Percentiles rank a stretch among this genome's conserved stretches.
Conservation (phyloP, 139 green algal genomes). For the Ettlia oleoabundans region DNA sequence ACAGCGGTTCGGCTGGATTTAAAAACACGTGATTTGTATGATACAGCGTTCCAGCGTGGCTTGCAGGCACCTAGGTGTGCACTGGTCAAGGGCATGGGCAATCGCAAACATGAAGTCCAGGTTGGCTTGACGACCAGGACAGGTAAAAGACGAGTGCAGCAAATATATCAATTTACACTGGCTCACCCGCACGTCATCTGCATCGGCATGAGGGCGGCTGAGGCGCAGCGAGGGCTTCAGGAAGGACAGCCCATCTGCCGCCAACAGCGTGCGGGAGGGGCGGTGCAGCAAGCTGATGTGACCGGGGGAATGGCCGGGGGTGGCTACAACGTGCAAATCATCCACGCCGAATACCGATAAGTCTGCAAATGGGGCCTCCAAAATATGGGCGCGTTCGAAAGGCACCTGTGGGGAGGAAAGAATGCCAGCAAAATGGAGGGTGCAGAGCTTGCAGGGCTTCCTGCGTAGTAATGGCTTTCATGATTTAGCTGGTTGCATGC, state of each 20-base stretch:
- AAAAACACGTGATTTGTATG: too few species aligned
- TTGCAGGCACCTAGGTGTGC: too few species aligned
- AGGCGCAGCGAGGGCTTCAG: not conserved
- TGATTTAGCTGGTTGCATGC: too few species aligned
- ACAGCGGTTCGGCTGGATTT: too few species aligned
- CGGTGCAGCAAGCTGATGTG: conserved; percentile 16
- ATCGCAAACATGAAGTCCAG: not conserved
- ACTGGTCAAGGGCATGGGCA: too few species aligned
- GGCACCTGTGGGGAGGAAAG: not conserved
- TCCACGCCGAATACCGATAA: not conserved
- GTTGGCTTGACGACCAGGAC: too few species aligned
- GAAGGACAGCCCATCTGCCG: not conserved
- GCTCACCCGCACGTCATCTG: not conserved
- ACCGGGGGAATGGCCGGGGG: not conserved
- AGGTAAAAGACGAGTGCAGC: not conserved
- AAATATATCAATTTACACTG: not conserved
- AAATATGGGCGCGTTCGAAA: not conserved
- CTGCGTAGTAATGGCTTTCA: too few species aligned
- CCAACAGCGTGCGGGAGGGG: conserved; percentile 2
- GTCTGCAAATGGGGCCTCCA: not conserved
- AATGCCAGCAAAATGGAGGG: not conserved
- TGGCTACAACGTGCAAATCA: not conserved
- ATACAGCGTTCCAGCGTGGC: too few species aligned
- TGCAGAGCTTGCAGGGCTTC: too few species aligned
- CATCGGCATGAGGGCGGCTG: not conserved